Evolutionary conservation across 2,329 filamentous ascomycete species (phyloP).

Genomic region (Didymella arachidicola): DNA sequence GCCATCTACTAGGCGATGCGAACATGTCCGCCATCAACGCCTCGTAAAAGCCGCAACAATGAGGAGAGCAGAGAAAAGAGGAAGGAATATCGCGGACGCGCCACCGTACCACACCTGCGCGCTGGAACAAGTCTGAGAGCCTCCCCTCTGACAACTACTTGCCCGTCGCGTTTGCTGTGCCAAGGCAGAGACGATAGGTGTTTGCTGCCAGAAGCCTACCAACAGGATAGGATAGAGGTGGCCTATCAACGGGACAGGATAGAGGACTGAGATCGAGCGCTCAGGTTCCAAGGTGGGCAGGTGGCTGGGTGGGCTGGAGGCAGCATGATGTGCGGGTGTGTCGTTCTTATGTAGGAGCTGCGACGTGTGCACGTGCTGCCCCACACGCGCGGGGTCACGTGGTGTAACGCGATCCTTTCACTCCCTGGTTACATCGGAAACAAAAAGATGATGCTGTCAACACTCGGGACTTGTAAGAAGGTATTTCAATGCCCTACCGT

Average conservation of each 20-base stretch:
- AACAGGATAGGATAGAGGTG: slow-evolving; percentile 7
- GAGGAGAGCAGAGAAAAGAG: neutral
- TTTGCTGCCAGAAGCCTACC: neutral
- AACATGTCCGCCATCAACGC: neutral
- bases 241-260: neutral
- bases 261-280: slow-evolving; percentile 5
- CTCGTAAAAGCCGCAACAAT: neutral
- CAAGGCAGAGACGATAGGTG: neutral
- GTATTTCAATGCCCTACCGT: neutral
- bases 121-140: slow-evolving; percentile 10
- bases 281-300: neutral
- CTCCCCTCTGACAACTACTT: slow-evolving; percentile 3
- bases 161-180: slow-evolving; percentile 1
- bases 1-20: neutral
- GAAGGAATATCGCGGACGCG: neutral
- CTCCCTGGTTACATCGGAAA: neutral
- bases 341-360: neutral
- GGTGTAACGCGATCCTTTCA: neutral
- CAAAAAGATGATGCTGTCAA: neutral
- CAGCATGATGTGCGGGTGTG: neutral
- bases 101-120: neutral
- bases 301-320: neutral
- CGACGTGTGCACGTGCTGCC: neutral
- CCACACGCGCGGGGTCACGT: neutral
- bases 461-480: neutral